These are phyloP conservation scores for Cucumis sativus DNA, from an alignment of 306 rosid species.

Conservation along the genomic window DNA sequence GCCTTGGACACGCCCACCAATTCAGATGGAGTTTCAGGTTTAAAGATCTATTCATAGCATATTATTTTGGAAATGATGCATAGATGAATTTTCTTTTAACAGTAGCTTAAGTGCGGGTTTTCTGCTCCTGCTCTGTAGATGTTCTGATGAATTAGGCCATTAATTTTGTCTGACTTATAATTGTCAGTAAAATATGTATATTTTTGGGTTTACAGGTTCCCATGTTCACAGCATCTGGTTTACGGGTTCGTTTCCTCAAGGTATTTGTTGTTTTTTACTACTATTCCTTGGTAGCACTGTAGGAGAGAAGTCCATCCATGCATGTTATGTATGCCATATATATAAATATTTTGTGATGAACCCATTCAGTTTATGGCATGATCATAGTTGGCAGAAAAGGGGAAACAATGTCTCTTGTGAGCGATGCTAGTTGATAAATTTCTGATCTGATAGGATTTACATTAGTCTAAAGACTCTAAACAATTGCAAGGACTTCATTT, in stretches of 20 bases:
- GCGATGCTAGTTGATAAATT: neutral
- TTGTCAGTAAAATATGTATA: neutral
- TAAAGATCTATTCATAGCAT: slow-evolving; percentile 1
- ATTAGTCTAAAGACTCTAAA: neutral
- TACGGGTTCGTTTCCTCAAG: slow-evolving; percentile 96
- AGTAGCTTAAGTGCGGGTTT: neutral
- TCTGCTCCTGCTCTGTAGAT: neutral
- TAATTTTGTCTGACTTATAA: neutral
- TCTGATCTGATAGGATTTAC: neutral
- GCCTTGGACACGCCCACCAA: slow-evolving; percentile 92
- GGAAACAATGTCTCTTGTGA: neutral
- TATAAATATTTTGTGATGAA: neutral
- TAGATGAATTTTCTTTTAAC: neutral
- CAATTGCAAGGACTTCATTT: neutral
- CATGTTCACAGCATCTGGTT: slow-evolving; percentile 93
- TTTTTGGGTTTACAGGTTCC: slow-evolving; percentile 44
- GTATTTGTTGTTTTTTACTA: slow-evolving; percentile 16
- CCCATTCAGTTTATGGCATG: neutral
- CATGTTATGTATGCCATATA: neutral
- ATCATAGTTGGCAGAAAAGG: neutral
- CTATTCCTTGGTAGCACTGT: neutral
- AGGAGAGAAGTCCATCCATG: neutral
- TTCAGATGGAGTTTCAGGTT: slow-evolving; percentile 99
- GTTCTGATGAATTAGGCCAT: neutral
- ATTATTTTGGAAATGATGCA: neutral